Evolutionary conservation across 1,284 basidiomycete genomes (phyloP).

Genomic region (Melampsora abietis-canadensis): DNA sequence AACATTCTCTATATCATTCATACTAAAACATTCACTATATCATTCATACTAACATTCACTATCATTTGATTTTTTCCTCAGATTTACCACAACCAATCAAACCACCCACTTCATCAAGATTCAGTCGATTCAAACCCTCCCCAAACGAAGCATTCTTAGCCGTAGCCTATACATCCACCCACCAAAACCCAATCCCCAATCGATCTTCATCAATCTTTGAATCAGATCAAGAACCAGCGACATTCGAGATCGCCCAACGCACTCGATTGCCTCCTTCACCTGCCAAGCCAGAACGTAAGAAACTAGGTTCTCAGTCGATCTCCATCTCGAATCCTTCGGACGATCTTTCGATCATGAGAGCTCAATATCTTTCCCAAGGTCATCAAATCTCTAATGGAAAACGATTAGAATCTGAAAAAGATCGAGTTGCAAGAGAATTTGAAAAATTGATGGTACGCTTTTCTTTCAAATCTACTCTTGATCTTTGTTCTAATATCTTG

Average conservation of each 20-base stretch:
- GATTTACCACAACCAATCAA: background rate
- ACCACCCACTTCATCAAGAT: background rate
- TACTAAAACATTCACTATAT: too few relatives aligned
- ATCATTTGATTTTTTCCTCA: background rate
- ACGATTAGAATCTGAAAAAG: slow-evolving; percentile 32
- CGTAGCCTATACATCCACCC: background rate
- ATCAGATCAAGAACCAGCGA: background rate
- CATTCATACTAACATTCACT: too few relatives aligned
- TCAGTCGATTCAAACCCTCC: background rate
- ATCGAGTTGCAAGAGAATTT: slow-evolving; percentile 38
- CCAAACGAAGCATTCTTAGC: slow-evolving; percentile 10
- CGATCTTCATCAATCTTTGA: background rate
- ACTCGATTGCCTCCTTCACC: background rate
- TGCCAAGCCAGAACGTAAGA: background rate
- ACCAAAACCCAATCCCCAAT: background rate
- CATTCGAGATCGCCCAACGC: background rate
- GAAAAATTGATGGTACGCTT: slow-evolving; percentile 31
- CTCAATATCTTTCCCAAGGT: slow-evolving; percentile 17
- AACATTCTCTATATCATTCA: too few relatives aligned
- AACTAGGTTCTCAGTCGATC: too few relatives aligned
- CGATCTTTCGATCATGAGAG: slow-evolving; percentile 7
- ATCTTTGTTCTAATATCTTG: background rate
- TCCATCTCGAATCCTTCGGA: background rate
- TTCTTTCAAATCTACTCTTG: background rate
- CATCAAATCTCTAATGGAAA: background rate